Evolutionary conservation across 768 basidiomycete species (phyloP), one percentile per base, ranked within the genome.

Genomic region (Boletus vinaceobasis): DNA sequence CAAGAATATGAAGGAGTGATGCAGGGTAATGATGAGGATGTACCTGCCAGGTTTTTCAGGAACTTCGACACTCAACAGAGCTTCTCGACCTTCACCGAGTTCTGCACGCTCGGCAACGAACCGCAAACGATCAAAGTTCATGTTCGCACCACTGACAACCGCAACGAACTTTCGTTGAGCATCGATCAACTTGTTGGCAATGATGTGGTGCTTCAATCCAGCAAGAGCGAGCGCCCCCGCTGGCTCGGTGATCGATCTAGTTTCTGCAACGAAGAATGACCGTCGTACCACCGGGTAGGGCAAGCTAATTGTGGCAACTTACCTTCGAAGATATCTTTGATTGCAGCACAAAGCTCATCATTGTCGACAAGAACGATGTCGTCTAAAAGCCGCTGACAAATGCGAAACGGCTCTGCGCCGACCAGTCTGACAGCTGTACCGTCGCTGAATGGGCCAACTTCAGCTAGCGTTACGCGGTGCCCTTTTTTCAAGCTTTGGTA

Each of bases 101-200:
- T 98, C 94, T 4, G 97, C 97, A 53, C 97, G 93, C 70, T 99
- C 97, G 19, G 97, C 90, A n/a, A 99, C 95, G 68, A 98, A 99
- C 10, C 97, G 84, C 43, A 99, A 73, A 40, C 96, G 84, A 65
- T 93, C 91, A 72, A 99, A 99, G 74, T 99, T 98, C 92, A 99
- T 97, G 74, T 99, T 98, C 17, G 96, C 97, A 21, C 97, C 97
- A 64, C 92, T 95, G 59, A 98, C 75, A 49, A 98, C 85, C 6
- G 84, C 94, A 31, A 98, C 95, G 60, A 95, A 97, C 53, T 83
- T 86, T 74, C 92, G 92, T 52, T 88, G 80, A 2, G 90, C 84
- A 36, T 90, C 91, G 48, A 93, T 62, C 33, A 98, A 82, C 48
- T 87, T 80, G 70, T 97, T 91, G 54, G 86, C 73, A 33, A 84